phyloP scores from a whole-genome alignment of 208 protist genomes.

The Balamuthia mandrillaris region DNA sequence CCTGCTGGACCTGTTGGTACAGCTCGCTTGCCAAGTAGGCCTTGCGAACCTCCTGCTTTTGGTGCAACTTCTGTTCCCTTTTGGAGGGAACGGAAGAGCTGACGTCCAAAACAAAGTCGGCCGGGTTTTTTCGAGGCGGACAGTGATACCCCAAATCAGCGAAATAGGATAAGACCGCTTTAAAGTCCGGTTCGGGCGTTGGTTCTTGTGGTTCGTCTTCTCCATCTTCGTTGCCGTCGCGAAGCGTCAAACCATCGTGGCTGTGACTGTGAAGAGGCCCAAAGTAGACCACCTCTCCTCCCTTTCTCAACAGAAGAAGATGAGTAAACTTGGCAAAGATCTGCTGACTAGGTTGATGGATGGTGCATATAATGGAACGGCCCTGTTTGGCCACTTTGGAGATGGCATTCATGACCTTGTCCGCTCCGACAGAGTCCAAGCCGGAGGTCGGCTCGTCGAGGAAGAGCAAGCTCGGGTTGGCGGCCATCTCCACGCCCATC shows the following conservation, averaged over 20 bases:
- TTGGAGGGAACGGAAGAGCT: no score
- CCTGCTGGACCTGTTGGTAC: background rate
- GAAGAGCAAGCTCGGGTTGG: slow-evolving; percentile 36
- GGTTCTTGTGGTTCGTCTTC: no score
- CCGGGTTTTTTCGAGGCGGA: slow-evolving; percentile 9
- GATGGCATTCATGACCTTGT: slow-evolving; percentile 25
- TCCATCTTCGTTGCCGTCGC: background rate
- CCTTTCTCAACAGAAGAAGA: slow-evolving; percentile 39
- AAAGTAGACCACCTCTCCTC: background rate
- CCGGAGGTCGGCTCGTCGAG: slow-evolving; percentile 10
- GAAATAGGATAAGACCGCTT: slow-evolving; percentile 6
- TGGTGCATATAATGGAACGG: slow-evolving; percentile 19
- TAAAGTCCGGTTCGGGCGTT: background rate
- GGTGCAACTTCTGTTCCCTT: no score
- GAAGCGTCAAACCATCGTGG: background rate
- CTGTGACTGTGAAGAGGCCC: background rate
- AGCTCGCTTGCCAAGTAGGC: background rate
- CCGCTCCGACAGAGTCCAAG: slow-evolving; percentile 35
- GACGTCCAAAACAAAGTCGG: slow-evolving; percentile 28
- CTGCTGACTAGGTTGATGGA: slow-evolving; percentile 8
- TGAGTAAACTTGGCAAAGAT: slow-evolving; percentile 39
- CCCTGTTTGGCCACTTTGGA: background rate
- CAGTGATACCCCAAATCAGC: background rate
- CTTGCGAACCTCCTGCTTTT: no score
- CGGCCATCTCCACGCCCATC: slow-evolving; percentile 60